phyloP scores from a whole-genome alignment of 495 filamentous ascomycete genomes.

The Tuber aestivum region DNA sequence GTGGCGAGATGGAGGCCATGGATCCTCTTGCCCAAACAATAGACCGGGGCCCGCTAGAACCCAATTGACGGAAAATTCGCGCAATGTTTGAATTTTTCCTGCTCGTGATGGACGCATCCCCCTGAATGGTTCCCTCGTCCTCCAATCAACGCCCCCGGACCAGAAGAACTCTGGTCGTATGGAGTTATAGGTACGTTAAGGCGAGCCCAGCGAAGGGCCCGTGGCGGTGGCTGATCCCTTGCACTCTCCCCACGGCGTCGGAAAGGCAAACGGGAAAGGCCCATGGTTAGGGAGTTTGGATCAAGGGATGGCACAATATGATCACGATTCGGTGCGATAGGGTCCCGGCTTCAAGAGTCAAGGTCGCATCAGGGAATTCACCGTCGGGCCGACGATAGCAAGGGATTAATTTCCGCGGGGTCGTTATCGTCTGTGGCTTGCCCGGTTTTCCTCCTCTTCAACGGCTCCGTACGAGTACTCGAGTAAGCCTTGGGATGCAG shows the following conservation, averaged over 20 bases:
- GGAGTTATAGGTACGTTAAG: neutral
- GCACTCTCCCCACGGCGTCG: neutral
- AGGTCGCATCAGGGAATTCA: neutral
- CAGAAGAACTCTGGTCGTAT: neutral
- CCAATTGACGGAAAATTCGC: slow-evolving; percentile 7
- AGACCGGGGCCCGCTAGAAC: neutral
- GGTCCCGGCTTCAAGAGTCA: neutral
- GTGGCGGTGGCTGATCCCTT: neutral
- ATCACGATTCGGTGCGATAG: neutral
- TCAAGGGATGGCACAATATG: neutral
- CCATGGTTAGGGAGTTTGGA: neutral
- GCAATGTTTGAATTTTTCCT: neutral
- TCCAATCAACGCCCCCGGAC: neutral
- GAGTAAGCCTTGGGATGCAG: neutral
- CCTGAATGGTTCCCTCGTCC: neutral
- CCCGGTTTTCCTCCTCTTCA: neutral
- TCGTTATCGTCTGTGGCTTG: neutral
- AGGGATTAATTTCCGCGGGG: neutral
- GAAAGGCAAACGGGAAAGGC: neutral
- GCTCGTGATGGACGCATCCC: neutral
- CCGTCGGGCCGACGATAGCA: neutral
- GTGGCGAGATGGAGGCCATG: neutral
- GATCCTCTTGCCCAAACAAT: neutral
- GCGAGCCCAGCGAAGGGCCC: neutral
- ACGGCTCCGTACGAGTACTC: too few species aligned